Evolutionary conservation across 192 early-diverging fungal genomes (phyloP).

Genomic region (Dissophora globulifera): DNA sequence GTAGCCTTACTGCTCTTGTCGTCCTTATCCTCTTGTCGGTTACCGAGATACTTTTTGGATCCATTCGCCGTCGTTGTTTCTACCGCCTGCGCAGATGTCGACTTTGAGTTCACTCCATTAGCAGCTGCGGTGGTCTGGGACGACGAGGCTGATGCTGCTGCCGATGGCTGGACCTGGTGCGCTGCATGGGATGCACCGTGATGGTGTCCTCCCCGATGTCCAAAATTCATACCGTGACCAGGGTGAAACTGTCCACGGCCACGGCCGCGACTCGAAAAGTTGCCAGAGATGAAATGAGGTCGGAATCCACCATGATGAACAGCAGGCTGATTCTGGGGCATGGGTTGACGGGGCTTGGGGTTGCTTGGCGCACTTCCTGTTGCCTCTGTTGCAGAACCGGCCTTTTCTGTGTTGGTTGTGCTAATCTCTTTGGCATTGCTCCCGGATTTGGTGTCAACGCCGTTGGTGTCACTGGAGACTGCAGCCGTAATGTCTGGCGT

Average conservation of each 20-base stretch:
- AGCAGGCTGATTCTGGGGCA: constrained; percentile 47
- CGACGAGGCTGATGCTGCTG: constrained; percentile 10
- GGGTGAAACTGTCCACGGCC: constrained; percentile 47
- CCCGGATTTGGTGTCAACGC: neutral
- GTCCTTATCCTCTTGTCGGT: neutral
- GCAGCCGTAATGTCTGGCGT: neutral
- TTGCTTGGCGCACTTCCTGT: neutral
- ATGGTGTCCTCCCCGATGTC: constrained; percentile 35
- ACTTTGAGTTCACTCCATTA: neutral
- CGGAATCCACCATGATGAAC: constrained; percentile 15
- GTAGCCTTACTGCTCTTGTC: neutral
- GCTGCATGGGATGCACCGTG: constrained; percentile 6
- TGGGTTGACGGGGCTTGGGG: constrained; percentile 33
- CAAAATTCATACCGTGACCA: constrained; percentile 38
- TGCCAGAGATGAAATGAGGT: constrained; percentile 44
- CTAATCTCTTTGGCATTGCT: neutral
- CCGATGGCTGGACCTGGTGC: constrained; percentile 9
- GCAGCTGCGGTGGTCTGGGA: neutral
- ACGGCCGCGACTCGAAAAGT: constrained; percentile 47
- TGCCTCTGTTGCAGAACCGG: neutral
- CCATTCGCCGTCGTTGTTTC: neutral
- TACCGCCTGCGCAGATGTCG: neutral
- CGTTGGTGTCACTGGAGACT: constrained; percentile 1
- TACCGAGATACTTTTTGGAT: constrained; percentile 8
- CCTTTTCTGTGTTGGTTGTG: too few species aligned